Evolutionary conservation across 2,329 filamentous ascomycete genomes (phyloP).

Genomic region (Massarina eburnea): DNA sequence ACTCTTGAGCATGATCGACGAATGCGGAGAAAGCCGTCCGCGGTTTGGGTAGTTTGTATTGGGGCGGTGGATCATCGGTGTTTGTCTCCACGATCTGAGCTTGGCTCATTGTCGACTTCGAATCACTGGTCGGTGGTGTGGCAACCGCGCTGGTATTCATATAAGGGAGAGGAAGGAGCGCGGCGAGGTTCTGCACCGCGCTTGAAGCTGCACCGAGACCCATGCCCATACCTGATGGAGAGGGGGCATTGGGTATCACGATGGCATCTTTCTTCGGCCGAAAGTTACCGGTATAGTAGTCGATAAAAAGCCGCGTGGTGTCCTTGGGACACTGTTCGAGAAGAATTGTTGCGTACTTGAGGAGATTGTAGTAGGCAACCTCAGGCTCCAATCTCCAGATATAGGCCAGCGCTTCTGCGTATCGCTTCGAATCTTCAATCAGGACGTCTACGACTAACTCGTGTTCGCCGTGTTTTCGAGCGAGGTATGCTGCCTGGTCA

Average conservation of each 20-base stretch:
- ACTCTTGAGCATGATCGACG: conserved; percentile 88
- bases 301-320: conserved; percentile 85
- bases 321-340: conserved; percentile 82
- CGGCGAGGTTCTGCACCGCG: conserved; percentile 83
- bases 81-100: conserved; percentile 55
- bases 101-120: conserved; percentile 57
- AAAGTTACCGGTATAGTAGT: conserved; percentile 90
- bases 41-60: conserved; percentile 80
- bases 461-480: conserved; percentile 89
- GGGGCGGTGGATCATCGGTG: conserved; percentile 53
- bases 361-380: conserved; percentile 78
- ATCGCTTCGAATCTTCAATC: conserved; percentile 92
- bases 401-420: conserved; percentile 83
- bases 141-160: conserved; percentile 67
- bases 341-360: conserved; percentile 92
- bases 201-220: conserved; percentile 60
- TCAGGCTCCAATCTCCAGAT: conserved; percentile 85
- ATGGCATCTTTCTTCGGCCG: conserved; percentile 68
- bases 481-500: conserved; percentile 93
- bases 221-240: conserved; percentile 47
- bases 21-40: conserved; percentile 93
- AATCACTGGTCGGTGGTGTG: conserved; percentile 56
- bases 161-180: conserved; percentile 80
- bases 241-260: conserved; percentile 51
- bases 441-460: conserved; percentile 94